phyloP scores from a whole-genome alignment of 1,284 basidiomycete species.

The Pseudozyma sp. region DNA sequence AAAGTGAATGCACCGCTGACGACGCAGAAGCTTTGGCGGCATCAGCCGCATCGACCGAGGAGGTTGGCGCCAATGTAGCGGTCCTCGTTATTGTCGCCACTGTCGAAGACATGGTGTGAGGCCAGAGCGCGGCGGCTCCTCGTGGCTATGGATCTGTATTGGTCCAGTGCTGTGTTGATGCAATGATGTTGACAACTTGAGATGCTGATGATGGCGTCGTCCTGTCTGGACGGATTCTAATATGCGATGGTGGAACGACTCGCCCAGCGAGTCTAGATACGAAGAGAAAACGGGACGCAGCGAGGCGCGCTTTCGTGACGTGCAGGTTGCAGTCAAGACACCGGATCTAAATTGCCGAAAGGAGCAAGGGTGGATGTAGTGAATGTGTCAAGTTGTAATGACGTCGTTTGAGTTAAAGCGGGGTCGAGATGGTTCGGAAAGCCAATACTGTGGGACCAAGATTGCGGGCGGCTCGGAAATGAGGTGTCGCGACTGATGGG shows the following conservation, averaged over 20 bases:
- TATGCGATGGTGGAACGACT: not conserved
- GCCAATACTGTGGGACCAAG: not conserved
- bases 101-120: conserved; percentile 31
- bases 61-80: conserved; percentile 20
- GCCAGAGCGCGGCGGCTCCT: conserved; percentile 8
- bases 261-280: conserved; percentile 19
- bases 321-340: not conserved
- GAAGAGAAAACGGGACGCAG: not conserved
- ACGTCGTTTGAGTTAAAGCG: too few species aligned
- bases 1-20: conserved; percentile 50
- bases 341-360: not conserved
- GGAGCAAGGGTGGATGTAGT: not conserved
- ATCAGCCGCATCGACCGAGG: conserved; percentile 27
- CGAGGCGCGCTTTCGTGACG: not conserved
- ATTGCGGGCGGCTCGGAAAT: conserved; percentile 2
- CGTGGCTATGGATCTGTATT: not conserved
- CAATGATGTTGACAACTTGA: too few species aligned
- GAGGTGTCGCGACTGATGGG: conserved; percentile 33
- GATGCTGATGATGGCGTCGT: too few species aligned
- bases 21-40: conserved; percentile 51
- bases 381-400: too few species aligned
- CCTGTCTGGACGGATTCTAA: too few species aligned
- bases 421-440: not conserved
- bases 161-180: not conserved
- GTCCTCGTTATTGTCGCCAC: conserved; percentile 31